Conservation (phyloP, 192 early-diverging fungal species). For the Irineochytrium annulatum region DNA sequence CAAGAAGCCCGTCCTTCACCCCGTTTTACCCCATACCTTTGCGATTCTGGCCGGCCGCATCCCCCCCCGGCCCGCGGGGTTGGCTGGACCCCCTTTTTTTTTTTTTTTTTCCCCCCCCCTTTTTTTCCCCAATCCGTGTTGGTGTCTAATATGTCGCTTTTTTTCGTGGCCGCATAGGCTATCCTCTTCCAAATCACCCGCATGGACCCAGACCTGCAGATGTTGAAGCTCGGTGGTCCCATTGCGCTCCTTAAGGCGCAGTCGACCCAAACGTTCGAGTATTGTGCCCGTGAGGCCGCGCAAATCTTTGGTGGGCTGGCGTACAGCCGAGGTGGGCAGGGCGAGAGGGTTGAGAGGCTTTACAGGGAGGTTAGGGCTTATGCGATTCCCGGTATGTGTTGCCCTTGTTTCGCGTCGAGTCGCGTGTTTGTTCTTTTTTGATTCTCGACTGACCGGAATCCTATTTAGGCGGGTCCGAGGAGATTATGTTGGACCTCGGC, state of each 20-base stretch:
- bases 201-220: constrained; percentile 65
- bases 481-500: constrained; percentile 87
- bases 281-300: constrained; percentile 81
- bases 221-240: constrained; percentile 76
- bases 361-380: constrained; percentile 75
- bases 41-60: too few relatives aligned
- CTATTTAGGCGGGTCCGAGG: constrained; percentile 75
- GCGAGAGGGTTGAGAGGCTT: constrained; percentile 69
- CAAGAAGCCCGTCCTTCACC: too few relatives aligned
- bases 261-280: constrained; percentile 81
- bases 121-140: neutral
- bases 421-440: neutral
- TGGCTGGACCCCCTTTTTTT: too few relatives aligned
- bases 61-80: too few relatives aligned
- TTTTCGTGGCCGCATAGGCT: too few relatives aligned
- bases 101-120: neutral
- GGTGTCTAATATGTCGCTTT: too few relatives aligned
- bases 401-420: neutral
- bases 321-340: constrained; percentile 62
- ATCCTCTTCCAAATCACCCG: constrained; percentile 64
- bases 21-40: too few relatives aligned
- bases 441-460: neutral
- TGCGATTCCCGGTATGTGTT: constrained; percentile 5
- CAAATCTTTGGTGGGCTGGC: constrained; percentile 86
- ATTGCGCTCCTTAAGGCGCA: constrained; percentile 85